Conservation (phyloP, 2,329 filamentous ascomycete species). For the Xenosphaeropsis pyriputrescens region DNA sequence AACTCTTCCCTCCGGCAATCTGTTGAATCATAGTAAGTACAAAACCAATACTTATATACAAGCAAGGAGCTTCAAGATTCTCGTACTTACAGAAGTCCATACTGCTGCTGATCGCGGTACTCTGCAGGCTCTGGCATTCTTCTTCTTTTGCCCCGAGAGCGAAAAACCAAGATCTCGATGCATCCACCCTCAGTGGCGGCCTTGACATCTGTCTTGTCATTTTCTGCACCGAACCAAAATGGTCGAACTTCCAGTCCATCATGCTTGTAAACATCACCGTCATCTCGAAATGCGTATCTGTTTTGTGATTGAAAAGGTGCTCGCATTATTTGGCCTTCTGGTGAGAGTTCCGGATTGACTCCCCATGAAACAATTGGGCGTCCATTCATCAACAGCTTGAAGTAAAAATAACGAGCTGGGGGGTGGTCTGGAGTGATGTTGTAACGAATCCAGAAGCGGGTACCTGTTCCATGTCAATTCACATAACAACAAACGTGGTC, state of each 20-base stretch:
- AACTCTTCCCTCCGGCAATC: no score
- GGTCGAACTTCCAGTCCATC: constrained; percentile 29
- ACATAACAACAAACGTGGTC: neutral
- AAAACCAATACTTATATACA: no score
- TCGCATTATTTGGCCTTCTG: constrained; percentile 25
- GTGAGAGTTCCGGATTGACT: constrained; percentile 21
- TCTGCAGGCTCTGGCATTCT: constrained; percentile 24
- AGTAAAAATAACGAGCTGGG: constrained; percentile 29
- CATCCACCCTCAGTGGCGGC: constrained; percentile 37
- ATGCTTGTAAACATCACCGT: constrained; percentile 17
- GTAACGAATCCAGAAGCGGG: constrained; percentile 38
- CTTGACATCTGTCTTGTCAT: constrained; percentile 10
- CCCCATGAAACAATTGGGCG: constrained; percentile 37
- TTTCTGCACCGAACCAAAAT: constrained; percentile 29
- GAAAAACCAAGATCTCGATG: constrained; percentile 37
- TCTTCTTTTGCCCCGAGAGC: constrained; percentile 30
- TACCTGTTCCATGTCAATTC: constrained; percentile 19
- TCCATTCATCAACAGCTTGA: constrained; percentile 40
- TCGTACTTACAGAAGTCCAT: constrained; percentile 36
- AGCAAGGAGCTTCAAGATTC: constrained; percentile 31
- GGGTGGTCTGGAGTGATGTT: constrained; percentile 20
- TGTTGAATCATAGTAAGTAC: no score
- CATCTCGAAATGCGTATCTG: constrained; percentile 24
- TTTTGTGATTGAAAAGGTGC: constrained; percentile 33
- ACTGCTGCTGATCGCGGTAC: constrained; percentile 31